Evolutionary conservation across 2,329 filamentous ascomycete species (phyloP), one percentile per base, ranked within the genome.

Genomic region (Monosporascus sp.): DNA sequence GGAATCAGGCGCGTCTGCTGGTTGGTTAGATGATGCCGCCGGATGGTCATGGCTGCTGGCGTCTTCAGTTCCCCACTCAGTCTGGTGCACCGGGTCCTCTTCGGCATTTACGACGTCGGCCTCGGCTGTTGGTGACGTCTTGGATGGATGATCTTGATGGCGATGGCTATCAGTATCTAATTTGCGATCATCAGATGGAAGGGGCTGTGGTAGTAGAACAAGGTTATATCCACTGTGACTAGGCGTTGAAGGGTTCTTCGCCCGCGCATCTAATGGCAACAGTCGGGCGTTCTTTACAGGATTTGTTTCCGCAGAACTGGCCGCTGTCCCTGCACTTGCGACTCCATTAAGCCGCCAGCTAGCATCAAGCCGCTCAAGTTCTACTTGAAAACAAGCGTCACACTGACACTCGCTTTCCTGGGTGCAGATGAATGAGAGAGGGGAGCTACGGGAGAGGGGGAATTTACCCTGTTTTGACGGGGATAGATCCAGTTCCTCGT

Each of bases 1-100:
- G 11, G 70, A 72, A 20, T 63, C 66, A 52, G 64, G 65, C n/a
- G 58, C 66, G 40, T 68, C 69, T 19, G 55, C 59, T 37, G 62
- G 52, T 37, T 61, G 61, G 46, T 58, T 56, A 9, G 50, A 36
- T 11, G 53, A 4, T 22, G 44, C 58, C 17, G 49, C 31, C 37
- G 52, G 56, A 24, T 56, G 49, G 8, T 45, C 47, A n/a, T 57
- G 56, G 8, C 51, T 52, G 24, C 60, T 55, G 16, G 56, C n/a
- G 47, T 52, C 49, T 11, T 27, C 45, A 8, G 11, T 22, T 36
- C 57, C 40, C 52, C 48, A 46, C 52, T 51, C 52, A 53, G 49
- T 40, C 19, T 38, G 9, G 27, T 19, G 36, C n/a, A 44, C 37
- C 37, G 55, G 48, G 24, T 56, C 45, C 22, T 50, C 48, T n/a